Evolutionary conservation across 768 basidiomycete species (phyloP).

Genomic region (Chalciporus piperatus): DNA sequence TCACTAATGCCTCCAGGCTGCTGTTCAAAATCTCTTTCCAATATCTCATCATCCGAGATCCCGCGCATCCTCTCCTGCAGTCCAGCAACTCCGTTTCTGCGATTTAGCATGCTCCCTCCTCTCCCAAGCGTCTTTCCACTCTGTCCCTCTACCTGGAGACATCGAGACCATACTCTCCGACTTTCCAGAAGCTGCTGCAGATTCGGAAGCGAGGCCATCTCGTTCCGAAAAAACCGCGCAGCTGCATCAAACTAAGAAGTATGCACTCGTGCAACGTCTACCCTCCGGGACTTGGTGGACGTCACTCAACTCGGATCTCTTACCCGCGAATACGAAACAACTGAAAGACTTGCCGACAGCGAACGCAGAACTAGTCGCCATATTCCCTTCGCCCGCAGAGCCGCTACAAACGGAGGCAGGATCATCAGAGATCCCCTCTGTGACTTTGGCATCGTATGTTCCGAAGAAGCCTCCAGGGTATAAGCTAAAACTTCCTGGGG

Average conservation of each 20-base stretch:
- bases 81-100: slow-evolving; percentile 74
- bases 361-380: slow-evolving; percentile 72
- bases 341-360: slow-evolving; percentile 56
- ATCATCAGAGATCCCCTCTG: slow-evolving; percentile 17
- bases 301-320: slow-evolving; percentile 53
- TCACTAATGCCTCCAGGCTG: slow-evolving; percentile 40
- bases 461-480: slow-evolving; percentile 39
- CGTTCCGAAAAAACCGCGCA: slow-evolving; percentile 30
- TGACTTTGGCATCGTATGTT: slow-evolving; percentile 60
- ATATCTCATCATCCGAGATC: slow-evolving; percentile 66
- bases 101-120: slow-evolving; percentile 69
- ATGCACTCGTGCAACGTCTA: slow-evolving; percentile 77
- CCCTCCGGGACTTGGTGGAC: slow-evolving; percentile 80
- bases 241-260: slow-evolving; percentile 43
- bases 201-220: slow-evolving; percentile 23
- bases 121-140: slow-evolving; percentile 60
- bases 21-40: slow-evolving; percentile 66
- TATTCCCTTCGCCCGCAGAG: slow-evolving; percentile 60
- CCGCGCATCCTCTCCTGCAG: slow-evolving; percentile 57
- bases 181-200: slow-evolving; percentile 15
- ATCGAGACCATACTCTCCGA: slow-evolving; percentile 42
- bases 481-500: slow-evolving; percentile 42
- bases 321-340: slow-evolving; percentile 35
- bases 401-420: slow-evolving; percentile 31
- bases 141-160: slow-evolving; percentile 44